Conservation (phyloP, 163 green algal genomes). For the Volvox carteri region DNA sequence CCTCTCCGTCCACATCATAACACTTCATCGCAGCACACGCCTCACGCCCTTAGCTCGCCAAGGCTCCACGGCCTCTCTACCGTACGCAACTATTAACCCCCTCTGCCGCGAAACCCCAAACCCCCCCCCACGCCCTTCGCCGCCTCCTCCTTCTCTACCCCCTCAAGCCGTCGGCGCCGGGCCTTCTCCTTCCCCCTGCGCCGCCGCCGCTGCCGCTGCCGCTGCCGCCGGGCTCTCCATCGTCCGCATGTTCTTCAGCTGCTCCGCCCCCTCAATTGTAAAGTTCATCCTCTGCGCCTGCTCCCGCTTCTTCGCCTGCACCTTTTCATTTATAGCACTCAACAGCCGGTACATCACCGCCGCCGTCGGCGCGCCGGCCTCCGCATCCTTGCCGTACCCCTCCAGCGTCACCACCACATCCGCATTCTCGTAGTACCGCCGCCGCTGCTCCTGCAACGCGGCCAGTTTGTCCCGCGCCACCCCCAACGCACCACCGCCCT, state of each 20-base stretch:
- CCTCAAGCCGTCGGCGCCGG: too few species aligned
- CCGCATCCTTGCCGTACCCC: slow-evolving; percentile 65
- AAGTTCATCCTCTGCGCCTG: slow-evolving; percentile 73
- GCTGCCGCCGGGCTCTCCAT: slow-evolving; percentile 50
- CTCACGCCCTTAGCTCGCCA: too few species aligned
- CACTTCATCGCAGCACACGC: too few species aligned
- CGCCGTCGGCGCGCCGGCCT: slow-evolving; percentile 66
- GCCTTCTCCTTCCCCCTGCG: neutral
- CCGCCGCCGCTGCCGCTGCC: slow-evolving; percentile 7
- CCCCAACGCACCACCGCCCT: neutral
- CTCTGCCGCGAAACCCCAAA: too few species aligned
- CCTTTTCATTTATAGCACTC: slow-evolving; percentile 66
- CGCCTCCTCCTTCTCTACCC: too few species aligned
- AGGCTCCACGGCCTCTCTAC: too few species aligned
- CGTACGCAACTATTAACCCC: too few species aligned
- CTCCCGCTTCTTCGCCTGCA: slow-evolving; percentile 71
- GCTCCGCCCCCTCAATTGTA: slow-evolving; percentile 67
- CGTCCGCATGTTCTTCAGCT: slow-evolving; percentile 62
- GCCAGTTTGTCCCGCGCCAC: slow-evolving; percentile 64
- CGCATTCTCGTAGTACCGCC: slow-evolving; percentile 80
- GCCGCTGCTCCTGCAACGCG: slow-evolving; percentile 77
- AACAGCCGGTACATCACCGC: slow-evolving; percentile 79
- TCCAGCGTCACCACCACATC: slow-evolving; percentile 76
- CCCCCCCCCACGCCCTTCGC: too few species aligned
- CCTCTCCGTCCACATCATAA: too few species aligned